Evolutionary conservation across 257 asterid species (phyloP).

Genomic region (Solanum appendiculatum): DNA sequence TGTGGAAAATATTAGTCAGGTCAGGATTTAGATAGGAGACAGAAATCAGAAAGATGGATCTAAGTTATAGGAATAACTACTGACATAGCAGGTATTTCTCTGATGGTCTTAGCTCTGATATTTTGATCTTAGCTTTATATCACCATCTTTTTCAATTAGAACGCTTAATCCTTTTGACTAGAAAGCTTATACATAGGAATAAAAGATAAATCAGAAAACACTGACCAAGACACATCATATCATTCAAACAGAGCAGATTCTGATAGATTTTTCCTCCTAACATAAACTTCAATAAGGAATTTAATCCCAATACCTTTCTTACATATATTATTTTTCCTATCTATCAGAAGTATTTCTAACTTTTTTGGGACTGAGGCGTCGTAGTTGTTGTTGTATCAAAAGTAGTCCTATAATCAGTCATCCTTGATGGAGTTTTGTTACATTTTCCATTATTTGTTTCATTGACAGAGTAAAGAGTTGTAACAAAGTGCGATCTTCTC

Average conservation of each 20-base stretch:
- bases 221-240: not conserved
- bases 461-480: not conserved
- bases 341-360: not conserved
- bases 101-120: not conserved
- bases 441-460: not conserved
- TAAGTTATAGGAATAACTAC: not conserved
- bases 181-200: not conserved
- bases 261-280: not conserved
- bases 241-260: not conserved
- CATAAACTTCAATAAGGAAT: not conserved
- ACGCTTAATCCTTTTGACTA: not conserved
- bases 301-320: not conserved
- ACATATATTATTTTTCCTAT: not conserved
- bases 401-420: not conserved
- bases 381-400: not conserved
- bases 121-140: not conserved
- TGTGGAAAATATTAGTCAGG: not conserved
- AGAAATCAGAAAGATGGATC: not conserved
- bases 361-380: not conserved
- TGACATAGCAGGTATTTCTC: not conserved
- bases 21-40: not conserved
- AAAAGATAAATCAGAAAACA: not conserved
- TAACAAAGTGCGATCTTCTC: not conserved
- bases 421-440: not conserved
- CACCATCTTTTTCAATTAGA: not conserved